Percentiles rank a stretch among this genome's conserved stretches.
These are phyloP conservation scores for Hypholoma fasciculare DNA, from an alignment of 768 basidiomycete genomes.

Conservation along the genomic window DNA sequence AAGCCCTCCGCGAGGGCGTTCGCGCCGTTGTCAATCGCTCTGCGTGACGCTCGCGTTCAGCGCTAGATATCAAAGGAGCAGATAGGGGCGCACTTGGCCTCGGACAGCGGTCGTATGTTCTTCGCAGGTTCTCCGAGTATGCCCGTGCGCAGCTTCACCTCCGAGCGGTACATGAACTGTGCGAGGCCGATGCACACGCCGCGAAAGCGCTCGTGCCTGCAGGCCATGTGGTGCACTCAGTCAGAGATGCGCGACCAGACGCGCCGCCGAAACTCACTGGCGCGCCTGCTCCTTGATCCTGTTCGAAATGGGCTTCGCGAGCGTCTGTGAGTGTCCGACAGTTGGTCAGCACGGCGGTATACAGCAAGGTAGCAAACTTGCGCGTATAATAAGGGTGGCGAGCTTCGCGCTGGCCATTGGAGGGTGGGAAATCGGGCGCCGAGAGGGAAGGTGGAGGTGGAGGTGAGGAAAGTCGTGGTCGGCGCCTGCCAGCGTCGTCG, in stretches of 20 bases:
- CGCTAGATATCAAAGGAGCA: background rate
- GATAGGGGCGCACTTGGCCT: conserved; percentile 53
- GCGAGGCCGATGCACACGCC: conserved; percentile 70
- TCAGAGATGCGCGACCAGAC: background rate
- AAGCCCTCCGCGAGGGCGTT: conserved; percentile 86
- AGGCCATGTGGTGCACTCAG: background rate
- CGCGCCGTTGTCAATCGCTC: conserved; percentile 85
- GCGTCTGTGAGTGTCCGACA: conserved; percentile 46
- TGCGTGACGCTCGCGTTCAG: conserved; percentile 20
- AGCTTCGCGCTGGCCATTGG: conserved; percentile 74
- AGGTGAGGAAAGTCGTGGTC: background rate
- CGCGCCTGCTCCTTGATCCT: conserved; percentile 70
- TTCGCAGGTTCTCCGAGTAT: conserved; percentile 77
- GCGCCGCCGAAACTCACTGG: conserved; percentile 47
- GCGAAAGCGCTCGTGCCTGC: conserved; percentile 71
- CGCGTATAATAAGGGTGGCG: conserved; percentile 72
- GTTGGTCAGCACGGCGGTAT: background rate
- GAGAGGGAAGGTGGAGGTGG: background rate
- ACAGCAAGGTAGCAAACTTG: conserved; percentile 31
- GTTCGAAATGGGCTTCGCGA: conserved; percentile 79
- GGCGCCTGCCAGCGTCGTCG: background rate
- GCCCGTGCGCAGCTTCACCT: conserved; percentile 70
- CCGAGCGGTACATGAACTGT: conserved; percentile 74
- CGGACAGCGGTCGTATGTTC: conserved; percentile 74
- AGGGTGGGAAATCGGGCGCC: background rate